phyloP scores from a whole-genome alignment of 1,284 basidiomycete species.

The Psilocybe mexicana region DNA sequence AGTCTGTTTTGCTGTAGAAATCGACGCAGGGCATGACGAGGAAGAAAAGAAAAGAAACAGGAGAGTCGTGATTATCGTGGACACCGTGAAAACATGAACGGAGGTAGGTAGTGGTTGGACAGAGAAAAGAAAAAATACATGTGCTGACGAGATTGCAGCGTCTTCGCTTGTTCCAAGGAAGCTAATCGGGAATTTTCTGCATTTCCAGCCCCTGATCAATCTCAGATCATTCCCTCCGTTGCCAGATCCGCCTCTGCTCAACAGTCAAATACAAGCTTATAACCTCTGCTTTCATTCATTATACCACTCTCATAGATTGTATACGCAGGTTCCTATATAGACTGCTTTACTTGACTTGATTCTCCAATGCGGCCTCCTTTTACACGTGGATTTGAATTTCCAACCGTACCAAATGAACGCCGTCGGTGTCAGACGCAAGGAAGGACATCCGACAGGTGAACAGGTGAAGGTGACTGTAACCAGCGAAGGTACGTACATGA shows the following conservation, averaged over 20 bases:
- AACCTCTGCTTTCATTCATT: too few species aligned
- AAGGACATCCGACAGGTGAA: too few species aligned
- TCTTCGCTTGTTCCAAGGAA: background rate
- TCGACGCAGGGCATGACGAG: constrained; percentile 71
- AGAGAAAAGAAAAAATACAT: constrained; percentile 11
- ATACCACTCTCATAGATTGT: too few species aligned
- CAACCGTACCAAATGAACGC: background rate
- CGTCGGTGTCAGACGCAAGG: too few species aligned
- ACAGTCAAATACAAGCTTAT: too few species aligned
- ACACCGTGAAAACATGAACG: constrained; percentile 14
- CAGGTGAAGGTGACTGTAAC: background rate
- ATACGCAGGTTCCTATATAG: too few species aligned
- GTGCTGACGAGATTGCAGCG: background rate
- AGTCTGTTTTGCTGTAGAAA: constrained; percentile 61
- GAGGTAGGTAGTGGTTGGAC: constrained; percentile 17
- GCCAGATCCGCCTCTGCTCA: too few species aligned
- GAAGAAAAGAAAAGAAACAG: constrained; percentile 8
- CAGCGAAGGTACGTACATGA: background rate
- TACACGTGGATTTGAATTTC: background rate
- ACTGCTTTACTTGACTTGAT: too few species aligned
- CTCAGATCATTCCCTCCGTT: background rate
- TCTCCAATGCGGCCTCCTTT: background rate
- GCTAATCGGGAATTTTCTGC: background rate
- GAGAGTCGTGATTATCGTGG: constrained; percentile 13
- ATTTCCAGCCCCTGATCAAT: background rate